Evolutionary conservation across 2,329 filamentous ascomycete genomes (phyloP), one percentile per base, ranked within the genome.

Genomic region (Fusarium sororula): DNA sequence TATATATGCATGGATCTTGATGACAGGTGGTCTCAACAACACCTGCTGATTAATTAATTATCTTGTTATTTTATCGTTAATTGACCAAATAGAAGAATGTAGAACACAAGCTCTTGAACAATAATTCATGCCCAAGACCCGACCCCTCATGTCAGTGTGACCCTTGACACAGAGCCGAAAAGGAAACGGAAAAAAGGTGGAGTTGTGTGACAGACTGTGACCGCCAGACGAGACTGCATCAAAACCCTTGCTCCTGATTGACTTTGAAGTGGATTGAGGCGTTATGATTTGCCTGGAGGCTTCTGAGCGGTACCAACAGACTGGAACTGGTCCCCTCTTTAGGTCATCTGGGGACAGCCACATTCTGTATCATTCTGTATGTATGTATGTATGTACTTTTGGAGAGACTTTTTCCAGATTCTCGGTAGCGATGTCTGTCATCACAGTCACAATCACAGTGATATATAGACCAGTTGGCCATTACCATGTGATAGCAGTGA

Each of bases 271-370:
- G 26, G 37, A 42, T 35, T 51, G 39, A 17, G 62, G 56, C 56
- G 62, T 62, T 60, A 51, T 62, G 62, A 51, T 64, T 64, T 64
- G 55, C 32, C 38, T 51, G 38, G 62, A 24, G 38, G 24, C n/a
- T 44, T 51, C 41, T 30, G 57, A 48, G 39, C 28, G 32, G 56
- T 70, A 65, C 67, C 67, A 70, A 66, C 66, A 54, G 51, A 11
- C 47, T 70, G 67, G 67, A 45, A 68, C 66, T 68, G 53, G 53
- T n/a, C 47, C 56, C 44, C 51, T 30, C 24, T 45, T 24, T 39
- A n/a, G 35, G 30, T 51, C 57, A 63, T 69, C 58, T 44, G 65
- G 63, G n/a, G 66, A 47, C 37, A 54, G 48, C 66, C 66, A 68
- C 66, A 68, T 50, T 55, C 28, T n/a, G 20, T 39, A 32, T 32